Conservation (phyloP, 768 basidiomycete species). For the Leccinum ochraceum region DNA sequence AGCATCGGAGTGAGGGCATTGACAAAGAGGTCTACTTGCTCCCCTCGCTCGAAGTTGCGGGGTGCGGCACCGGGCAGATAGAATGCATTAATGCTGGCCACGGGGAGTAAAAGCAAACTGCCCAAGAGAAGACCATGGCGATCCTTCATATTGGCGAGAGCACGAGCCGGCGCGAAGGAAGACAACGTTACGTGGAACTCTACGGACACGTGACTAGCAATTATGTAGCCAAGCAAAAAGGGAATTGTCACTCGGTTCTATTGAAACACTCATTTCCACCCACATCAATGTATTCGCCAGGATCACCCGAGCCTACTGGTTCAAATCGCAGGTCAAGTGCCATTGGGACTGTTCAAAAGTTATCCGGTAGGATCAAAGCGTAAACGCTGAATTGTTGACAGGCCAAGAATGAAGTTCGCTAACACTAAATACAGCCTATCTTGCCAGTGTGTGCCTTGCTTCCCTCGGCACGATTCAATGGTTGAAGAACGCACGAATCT, state of each 20-base stretch:
- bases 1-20: conserved; percentile 91
- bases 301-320: no score
- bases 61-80: conserved; percentile 94
- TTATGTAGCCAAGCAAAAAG: no score
- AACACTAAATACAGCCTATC: background rate
- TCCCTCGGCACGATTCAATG: conserved; percentile 12
- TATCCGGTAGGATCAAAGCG: no score
- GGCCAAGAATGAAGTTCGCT: conserved; percentile 1
- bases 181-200: conserved; percentile 11
- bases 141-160: conserved; percentile 24
- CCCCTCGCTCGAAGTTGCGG: conserved; percentile 71
- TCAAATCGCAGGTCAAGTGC: no score
- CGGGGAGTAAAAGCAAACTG: conserved; percentile 20
- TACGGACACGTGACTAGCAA: conserved; percentile 20
- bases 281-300: no score
- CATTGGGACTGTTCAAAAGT: no score
- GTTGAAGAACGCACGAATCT: conserved; percentile 46
- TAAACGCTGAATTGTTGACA: background rate
- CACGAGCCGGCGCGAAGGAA: background rate
- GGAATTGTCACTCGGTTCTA: no score
- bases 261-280: no score
- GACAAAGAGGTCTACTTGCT: conserved; percentile 77
- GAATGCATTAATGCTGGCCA: conserved; percentile 54
- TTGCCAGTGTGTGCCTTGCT: background rate
- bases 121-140: conserved; percentile 13